phyloP scores from a whole-genome alignment of 257 asterid species.

The Ocimum tenuiflorum region DNA sequence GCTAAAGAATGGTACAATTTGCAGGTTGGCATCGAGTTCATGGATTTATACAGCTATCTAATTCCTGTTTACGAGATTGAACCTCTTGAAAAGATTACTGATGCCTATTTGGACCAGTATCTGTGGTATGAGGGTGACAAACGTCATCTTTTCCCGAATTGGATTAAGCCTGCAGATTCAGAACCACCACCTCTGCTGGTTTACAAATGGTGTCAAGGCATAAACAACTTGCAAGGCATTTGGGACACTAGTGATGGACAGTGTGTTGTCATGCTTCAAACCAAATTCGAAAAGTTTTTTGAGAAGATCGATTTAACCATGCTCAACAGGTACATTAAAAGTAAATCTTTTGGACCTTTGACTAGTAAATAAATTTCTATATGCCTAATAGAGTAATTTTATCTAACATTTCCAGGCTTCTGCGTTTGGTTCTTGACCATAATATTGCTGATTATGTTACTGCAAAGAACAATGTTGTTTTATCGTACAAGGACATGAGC shows the following conservation, averaged over 20 bases:
- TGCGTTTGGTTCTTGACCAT: conserved; percentile 91
- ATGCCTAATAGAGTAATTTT: neutral
- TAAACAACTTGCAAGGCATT: conserved; percentile 77
- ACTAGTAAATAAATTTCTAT: neutral
- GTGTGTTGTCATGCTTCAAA: conserved; percentile 98
- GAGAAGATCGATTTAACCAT: conserved; percentile 95
- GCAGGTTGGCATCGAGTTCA: conserved; percentile 96
- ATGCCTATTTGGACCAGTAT: conserved; percentile 94
- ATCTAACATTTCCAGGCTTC: conserved; percentile 47
- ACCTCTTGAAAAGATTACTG: conserved; percentile 97
- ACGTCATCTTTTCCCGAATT: conserved; percentile 92
- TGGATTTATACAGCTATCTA: conserved; percentile 92
- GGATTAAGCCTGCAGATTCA: conserved; percentile 99
- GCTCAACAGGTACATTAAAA: conserved; percentile 59
- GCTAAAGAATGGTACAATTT: conserved; percentile 23
- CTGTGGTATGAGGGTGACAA: conserved; percentile 99
- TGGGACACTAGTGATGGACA: conserved; percentile 99
- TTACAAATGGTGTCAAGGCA: conserved; percentile 99
- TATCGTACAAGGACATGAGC: conserved; percentile 98
- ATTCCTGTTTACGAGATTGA: conserved; percentile 99
- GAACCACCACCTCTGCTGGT: conserved; percentile 97
- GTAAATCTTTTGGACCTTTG: neutral
- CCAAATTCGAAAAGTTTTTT: conserved; percentile 85
- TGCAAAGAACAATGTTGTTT: conserved; percentile 88
- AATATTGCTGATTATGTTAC: conserved; percentile 98